A percentile compares a stretch with the other conserved stretches of the same genome.
Conservation (phyloP, 768 basidiomycete species). For the Amanita brunnescens region DNA sequence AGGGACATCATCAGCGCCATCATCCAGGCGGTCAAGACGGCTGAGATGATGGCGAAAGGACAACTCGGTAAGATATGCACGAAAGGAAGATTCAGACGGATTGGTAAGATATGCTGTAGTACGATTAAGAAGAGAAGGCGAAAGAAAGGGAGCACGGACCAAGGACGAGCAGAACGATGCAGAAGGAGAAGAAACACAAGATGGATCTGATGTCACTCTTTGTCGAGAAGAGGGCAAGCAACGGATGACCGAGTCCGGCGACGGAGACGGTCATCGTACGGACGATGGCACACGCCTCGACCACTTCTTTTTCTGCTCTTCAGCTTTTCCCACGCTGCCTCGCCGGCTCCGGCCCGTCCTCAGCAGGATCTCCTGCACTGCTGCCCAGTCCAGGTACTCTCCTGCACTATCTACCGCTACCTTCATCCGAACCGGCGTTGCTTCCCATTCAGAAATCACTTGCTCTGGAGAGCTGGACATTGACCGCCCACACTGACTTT, state of each 20-base stretch:
- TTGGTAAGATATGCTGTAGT: slow-evolving; percentile 86
- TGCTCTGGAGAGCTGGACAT: slow-evolving; percentile 1
- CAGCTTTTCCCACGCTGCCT: slow-evolving; percentile 3
- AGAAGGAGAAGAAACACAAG: slow-evolving; percentile 59
- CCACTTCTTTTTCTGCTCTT: slow-evolving; percentile 2
- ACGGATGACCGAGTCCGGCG: slow-evolving; percentile 28
- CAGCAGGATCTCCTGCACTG: slow-evolving; percentile 4
- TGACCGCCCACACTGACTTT: slow-evolving; percentile 8
- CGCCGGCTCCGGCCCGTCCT: slow-evolving; percentile 1
- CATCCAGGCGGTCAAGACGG: slow-evolving; percentile 53
- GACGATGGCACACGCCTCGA: slow-evolving; percentile 10
- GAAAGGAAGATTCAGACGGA: slow-evolving; percentile 89
- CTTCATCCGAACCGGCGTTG: neutral
- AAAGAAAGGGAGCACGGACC: slow-evolving; percentile 43
- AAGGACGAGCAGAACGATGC: slow-evolving; percentile 61
- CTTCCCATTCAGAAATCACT: neutral
- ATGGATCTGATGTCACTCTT: slow-evolving; percentile 63
- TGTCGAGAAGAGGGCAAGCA: slow-evolving; percentile 36
- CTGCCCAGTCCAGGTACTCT: slow-evolving; percentile 9
- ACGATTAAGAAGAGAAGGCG: neutral
- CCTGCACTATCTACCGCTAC: neutral
- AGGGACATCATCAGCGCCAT: slow-evolving; percentile 40
- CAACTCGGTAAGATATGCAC: slow-evolving; percentile 92
- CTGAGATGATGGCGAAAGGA: slow-evolving; percentile 93
- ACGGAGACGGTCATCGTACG: slow-evolving; percentile 61